Percentiles rank a stretch among this genome's conserved stretches.
These are phyloP conservation scores for Plasmodium yoelii DNA, from an alignment of 169 alveolate species.

Conservation along the genomic window DNA sequence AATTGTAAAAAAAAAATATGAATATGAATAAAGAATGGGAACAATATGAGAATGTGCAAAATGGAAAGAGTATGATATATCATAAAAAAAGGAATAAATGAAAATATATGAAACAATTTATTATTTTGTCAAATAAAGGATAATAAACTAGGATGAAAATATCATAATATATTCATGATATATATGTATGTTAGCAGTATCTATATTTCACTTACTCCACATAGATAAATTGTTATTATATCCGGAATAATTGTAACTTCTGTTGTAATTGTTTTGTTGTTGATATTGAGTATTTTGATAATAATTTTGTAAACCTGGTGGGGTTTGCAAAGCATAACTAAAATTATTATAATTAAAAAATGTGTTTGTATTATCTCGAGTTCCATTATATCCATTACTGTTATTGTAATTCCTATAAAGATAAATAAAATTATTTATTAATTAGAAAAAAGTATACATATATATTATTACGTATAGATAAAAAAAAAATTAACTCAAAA, in stretches of 20 bases:
- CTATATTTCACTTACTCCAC: slow-evolving; percentile 67
- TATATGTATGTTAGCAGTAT: no score
- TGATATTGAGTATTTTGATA: slow-evolving; percentile 68
- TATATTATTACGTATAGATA: background rate
- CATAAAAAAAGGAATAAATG: no score
- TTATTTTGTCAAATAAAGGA: no score
- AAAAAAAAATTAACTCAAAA: no score
- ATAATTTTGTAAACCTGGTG: slow-evolving; percentile 72
- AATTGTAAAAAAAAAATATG: slow-evolving; percentile 1
- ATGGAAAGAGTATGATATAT: no score
- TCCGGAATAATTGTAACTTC: slow-evolving; percentile 65
- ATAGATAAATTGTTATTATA: slow-evolving; percentile 65
- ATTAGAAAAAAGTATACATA: background rate
- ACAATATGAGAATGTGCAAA: background rate
- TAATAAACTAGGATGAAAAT: no score
- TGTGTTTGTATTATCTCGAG: slow-evolving; percentile 51
- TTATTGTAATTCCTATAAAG: slow-evolving; percentile 48
- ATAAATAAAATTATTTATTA: background rate
- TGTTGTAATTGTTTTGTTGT: slow-evolving; percentile 69
- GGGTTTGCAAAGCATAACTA: slow-evolving; percentile 49
- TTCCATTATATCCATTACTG: slow-evolving; percentile 65
- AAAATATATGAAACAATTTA: no score
- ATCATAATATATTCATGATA: no score
- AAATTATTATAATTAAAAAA: slow-evolving; percentile 59
- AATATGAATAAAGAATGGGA: background rate